Evolutionary conservation across 2,329 filamentous ascomycete species (phyloP).

Genomic region (Penicillium italicum): DNA sequence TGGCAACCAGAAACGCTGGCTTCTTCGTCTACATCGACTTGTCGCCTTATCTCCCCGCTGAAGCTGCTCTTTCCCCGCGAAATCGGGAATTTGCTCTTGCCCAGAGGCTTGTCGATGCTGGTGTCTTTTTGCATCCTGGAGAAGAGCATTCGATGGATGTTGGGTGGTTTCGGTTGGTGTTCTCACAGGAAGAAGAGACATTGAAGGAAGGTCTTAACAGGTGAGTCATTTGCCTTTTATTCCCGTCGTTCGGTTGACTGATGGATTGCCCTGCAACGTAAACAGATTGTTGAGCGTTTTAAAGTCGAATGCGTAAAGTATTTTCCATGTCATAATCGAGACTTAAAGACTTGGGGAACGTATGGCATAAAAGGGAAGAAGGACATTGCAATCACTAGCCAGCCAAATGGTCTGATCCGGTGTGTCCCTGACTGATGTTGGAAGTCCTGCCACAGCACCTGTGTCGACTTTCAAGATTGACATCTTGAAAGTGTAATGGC

Average conservation of each 20-base stretch:
- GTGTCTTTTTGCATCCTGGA: constrained; percentile 51
- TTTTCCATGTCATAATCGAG: background rate
- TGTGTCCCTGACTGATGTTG: background rate
- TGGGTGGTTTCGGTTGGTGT: constrained; percentile 56
- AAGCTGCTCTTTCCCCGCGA: constrained; percentile 11
- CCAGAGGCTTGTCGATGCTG: constrained; percentile 44
- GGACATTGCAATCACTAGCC: background rate
- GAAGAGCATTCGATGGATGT: constrained; percentile 45
- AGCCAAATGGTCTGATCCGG: background rate
- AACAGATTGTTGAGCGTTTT: constrained; percentile 8
- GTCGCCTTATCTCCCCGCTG: constrained; percentile 40
- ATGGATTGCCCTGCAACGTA: background rate
- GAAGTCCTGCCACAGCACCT: background rate
- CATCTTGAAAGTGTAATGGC: no score
- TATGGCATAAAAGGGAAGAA: background rate
- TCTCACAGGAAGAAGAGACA: constrained; percentile 36
- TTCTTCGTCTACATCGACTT: constrained; percentile 48
- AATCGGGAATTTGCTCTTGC: constrained; percentile 47
- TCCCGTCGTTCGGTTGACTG: background rate
- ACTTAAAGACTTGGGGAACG: background rate
- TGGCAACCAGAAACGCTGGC: constrained; percentile 38
- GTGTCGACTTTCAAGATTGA: no score
- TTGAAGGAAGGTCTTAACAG: constrained; percentile 37
- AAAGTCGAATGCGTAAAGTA: background rate
- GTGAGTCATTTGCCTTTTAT: constrained; percentile 14